Evolutionary conservation across 2,329 filamentous ascomycete species (phyloP), one percentile per base, ranked within the genome.

Genomic region (Xylariaceae sp.): DNA sequence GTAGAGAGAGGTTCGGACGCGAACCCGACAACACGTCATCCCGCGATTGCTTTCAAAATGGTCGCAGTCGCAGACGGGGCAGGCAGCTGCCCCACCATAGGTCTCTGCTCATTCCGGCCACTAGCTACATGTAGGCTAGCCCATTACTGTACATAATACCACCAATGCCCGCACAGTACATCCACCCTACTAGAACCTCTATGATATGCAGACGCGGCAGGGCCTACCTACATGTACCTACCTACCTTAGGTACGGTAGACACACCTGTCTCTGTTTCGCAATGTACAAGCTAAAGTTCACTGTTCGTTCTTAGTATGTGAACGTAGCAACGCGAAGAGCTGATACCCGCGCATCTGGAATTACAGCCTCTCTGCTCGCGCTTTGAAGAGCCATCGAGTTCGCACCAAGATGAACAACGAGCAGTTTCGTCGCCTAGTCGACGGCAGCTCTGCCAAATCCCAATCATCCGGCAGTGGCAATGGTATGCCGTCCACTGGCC

Each of bases 381-480:
- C 11, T 12, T 16, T 12, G 22, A 17, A 16, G 9, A 28, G 31
- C n/a, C 22, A 13, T 22, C 12, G 17, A 12, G 16, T 16, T 12
- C 18, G 41, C 6, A 31, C 6, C 33, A 42, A 48, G 47, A 97
- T 99, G 94, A 96, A 97, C 70, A 97, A 97, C 77, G 84, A 91
- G 41, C 90, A 97, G 64, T 99, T 99, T 66, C 87, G 94, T 49
- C 87, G 88, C 58, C 80, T 97, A 6, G 71, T 96, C 18, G 76
- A 85, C 42, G 70, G 71, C 39, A 77, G 76, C 54, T 66, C 76
- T 6, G 65, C 70, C 50, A 76, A 75, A 54, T 28, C 22, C 22
- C 22, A 28, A 7, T 56, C 70, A 31, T 62, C 68, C 56, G 53
- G 71, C 60, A n/a, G 31, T 31, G 51, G 69, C 54, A 71, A 71